Conservation (phyloP, 2,329 filamentous ascomycete genomes). For the Colletotrichum abscissum region DNA sequence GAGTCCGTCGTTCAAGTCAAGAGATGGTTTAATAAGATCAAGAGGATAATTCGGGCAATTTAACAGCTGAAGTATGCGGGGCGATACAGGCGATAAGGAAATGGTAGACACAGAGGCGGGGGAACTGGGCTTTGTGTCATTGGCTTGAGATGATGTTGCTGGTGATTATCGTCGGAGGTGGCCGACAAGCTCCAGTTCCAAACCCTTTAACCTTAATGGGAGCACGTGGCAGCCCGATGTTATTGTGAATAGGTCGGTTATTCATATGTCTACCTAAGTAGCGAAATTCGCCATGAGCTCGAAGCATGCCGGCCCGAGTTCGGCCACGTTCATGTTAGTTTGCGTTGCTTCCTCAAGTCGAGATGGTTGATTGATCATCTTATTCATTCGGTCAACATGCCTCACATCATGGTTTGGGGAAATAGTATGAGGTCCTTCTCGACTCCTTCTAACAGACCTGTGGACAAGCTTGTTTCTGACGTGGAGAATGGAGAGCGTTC, state of each 20-base stretch:
- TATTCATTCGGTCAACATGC: background rate
- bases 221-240: background rate
- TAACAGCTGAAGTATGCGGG: background rate
- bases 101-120: background rate
- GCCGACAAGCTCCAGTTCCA: background rate
- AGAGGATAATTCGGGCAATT: background rate
- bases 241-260: background rate
- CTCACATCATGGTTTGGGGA: too few relatives aligned
- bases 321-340: background rate
- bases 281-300: background rate
- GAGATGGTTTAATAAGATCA: background rate
- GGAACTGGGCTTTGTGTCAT: background rate
- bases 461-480: background rate
- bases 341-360: background rate
- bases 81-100: constrained; percentile 9
- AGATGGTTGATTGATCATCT: background rate
- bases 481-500: background rate
- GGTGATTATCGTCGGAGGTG: background rate
- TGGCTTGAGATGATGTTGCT: background rate
- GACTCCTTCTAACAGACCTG: too few relatives aligned
- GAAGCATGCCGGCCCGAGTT: background rate
- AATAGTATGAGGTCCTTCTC: too few relatives aligned
- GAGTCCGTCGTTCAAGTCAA: background rate
- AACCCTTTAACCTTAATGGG: background rate
- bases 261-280: background rate